Base-by-base conservation (phyloP, 2,329 filamentous ascomycete genomes). In the Grosmannia penicillata region DNA sequence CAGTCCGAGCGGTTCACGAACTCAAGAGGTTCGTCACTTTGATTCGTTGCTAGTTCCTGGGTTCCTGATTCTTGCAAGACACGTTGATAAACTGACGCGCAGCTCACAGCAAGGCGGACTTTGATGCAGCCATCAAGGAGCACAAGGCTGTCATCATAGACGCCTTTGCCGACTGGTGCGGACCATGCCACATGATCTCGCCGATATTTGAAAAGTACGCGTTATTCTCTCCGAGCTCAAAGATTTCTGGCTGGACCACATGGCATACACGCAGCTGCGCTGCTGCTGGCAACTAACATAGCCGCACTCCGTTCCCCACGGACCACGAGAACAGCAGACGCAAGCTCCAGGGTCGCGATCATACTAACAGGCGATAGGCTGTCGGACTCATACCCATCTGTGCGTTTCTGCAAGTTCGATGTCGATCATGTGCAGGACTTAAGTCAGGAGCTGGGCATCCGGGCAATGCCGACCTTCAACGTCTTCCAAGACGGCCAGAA, bases 401-500 rank as follows among this genome's bases (percentile, higher is more conserved):
- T 80, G 48, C 67, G 73, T 59, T 95, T 94, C 63, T 76, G 76
- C 71, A 91, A 94, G 72, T 67, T 95, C 55, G 86, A 96, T 59
- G 86, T 95, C 51, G 87, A 95, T 59, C 68, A 85, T 47, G 65
- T 89, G 29, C 66, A 77, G 48, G 76, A 82, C 1, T 70, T 94
- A 36, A 76, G 82, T 24, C 70, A 78, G 52, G 75, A 91, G 55
- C 75, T 91, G 46, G 75, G 74, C 47, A 73, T 96, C 57, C 76
- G 82, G 50, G 86, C 87, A 56, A 94, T 96, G 86, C 87, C 89
- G 40, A 93, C 85, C 22, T 94, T 96, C 65, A 53, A 82, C 40
- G 59, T 93, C 53, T 94, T 86, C 74, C 82, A 85, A 70, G 60
- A 78, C 49, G 85, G 82, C 47, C 58, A 83, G 58, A 80, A 82